Percentiles rank a stretch among this genome's conserved stretches.
Conservation (phyloP, 805 yeast genomes). For the Ogataea ganodermae region DNA sequence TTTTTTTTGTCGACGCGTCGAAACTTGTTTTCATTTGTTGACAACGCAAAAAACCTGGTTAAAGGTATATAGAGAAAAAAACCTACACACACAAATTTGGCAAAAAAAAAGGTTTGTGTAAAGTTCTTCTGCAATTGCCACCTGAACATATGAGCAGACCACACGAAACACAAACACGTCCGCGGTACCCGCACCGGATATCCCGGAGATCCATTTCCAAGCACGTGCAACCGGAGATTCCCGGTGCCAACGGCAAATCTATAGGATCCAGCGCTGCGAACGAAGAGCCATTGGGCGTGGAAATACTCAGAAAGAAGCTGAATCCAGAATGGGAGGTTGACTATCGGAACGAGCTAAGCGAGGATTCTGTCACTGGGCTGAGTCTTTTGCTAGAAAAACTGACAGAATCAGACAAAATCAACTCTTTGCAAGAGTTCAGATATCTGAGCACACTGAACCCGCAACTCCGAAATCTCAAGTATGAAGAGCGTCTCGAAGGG, state of each 20-base stretch:
- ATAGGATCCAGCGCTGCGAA: not conserved
- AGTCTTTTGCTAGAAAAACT: constrained; percentile 15
- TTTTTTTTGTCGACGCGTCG: no score
- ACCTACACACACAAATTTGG: not conserved
- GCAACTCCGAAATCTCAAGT: constrained; percentile 12
- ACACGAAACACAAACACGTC: constrained; percentile 12
- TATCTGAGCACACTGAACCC: constrained; percentile 23
- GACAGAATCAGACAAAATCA: constrained; percentile 5
- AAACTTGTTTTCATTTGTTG: no score
- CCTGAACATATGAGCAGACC: constrained; percentile 4
- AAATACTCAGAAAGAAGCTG: constrained; percentile 20
- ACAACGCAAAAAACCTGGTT: no score
- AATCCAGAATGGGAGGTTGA: constrained; percentile 35
- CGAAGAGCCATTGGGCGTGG: constrained; percentile 8
- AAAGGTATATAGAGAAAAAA: no score
- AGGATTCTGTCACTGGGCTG: constrained; percentile 19
- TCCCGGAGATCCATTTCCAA: constrained; percentile 35
- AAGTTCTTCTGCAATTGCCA: not conserved
- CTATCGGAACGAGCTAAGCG: constrained; percentile 22
- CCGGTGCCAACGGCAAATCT: constrained; percentile 10
- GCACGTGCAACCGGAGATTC: constrained; percentile 22
- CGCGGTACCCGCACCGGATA: constrained; percentile 24
- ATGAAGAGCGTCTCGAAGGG: constrained; percentile 25
- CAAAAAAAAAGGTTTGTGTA: no score
- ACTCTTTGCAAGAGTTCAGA: constrained; percentile 28